phyloP scores from a whole-genome alignment of 108 stramenopile species.

The Nitzschia putrida region DNA sequence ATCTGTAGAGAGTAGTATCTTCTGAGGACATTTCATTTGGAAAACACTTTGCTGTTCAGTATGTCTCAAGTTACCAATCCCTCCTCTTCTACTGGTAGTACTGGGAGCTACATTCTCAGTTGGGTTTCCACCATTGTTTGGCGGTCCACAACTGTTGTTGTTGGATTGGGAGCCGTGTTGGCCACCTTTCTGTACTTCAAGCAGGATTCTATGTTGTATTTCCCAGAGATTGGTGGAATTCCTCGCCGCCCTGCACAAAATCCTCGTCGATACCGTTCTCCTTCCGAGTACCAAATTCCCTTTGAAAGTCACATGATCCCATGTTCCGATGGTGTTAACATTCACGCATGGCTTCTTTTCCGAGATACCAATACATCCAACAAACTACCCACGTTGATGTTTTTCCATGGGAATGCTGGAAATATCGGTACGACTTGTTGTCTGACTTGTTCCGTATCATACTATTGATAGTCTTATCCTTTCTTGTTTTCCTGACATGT shows the following conservation, averaged over 20 bases:
- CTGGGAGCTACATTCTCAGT: conserved; percentile 7
- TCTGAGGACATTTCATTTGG: too few relatives aligned
- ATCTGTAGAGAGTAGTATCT: too few relatives aligned
- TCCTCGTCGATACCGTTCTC: conserved; percentile 71
- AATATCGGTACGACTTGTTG: conserved; percentile 76
- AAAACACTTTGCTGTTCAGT: too few relatives aligned
- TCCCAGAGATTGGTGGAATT: conserved; percentile 72
- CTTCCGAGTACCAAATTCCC: conserved; percentile 54
- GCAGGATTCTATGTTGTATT: conserved; percentile 80
- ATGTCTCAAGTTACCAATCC: too few relatives aligned
- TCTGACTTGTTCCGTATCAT: neutral
- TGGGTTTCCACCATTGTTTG: neutral
- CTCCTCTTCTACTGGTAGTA: neutral
- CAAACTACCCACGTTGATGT: conserved; percentile 81
- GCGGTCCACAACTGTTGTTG: conserved; percentile 5
- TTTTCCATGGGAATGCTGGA: conserved; percentile 98
- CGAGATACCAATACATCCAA: conserved; percentile 30
- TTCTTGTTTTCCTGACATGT: neutral
- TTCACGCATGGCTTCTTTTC: conserved; percentile 89
- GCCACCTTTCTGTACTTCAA: conserved; percentile 58
- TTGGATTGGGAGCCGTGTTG: conserved; percentile 42
- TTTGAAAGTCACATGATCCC: conserved; percentile 65
- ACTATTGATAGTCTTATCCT: neutral
- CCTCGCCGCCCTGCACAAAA: conserved; percentile 62
- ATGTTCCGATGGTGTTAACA: conserved; percentile 59